These are phyloP conservation scores for Ceratocystis harringtonii DNA, from an alignment of 2,329 filamentous ascomycete genomes.

Conservation along the genomic window DNA sequence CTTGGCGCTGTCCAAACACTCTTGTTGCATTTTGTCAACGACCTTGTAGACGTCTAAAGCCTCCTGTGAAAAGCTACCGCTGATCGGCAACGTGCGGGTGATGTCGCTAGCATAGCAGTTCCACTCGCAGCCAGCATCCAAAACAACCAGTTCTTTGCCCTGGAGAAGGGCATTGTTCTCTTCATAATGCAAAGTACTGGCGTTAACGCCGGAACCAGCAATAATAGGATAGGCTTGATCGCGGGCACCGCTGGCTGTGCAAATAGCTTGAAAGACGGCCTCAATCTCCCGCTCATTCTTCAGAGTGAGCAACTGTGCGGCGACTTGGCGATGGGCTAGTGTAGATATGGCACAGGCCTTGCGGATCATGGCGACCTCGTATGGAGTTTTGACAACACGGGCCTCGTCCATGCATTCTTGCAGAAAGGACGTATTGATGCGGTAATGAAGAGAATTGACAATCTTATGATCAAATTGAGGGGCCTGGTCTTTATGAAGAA, in stretches of 20 bases:
- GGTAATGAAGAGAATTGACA: slow-evolving; percentile 22
- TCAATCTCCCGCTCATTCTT: slow-evolving; percentile 72
- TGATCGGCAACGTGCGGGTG: slow-evolving; percentile 72
- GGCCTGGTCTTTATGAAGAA: slow-evolving; percentile 36
- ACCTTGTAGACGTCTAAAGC: slow-evolving; percentile 59
- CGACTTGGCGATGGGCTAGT: slow-evolving; percentile 58
- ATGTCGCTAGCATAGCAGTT: slow-evolving; percentile 78
- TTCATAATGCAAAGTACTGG: slow-evolving; percentile 72
- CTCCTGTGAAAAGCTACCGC: slow-evolving; percentile 51
- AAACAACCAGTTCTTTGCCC: slow-evolving; percentile 57
- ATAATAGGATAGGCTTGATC: slow-evolving; percentile 81
- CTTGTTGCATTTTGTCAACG: slow-evolving; percentile 66
- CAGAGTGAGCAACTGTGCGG: slow-evolving; percentile 46
- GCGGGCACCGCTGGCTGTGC: slow-evolving; percentile 56
- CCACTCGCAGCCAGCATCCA: slow-evolving; percentile 83
- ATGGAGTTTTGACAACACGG: slow-evolving; percentile 69
- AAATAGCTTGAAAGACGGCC: slow-evolving; percentile 58
- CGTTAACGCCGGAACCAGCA: slow-evolving; percentile 68
- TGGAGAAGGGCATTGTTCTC: slow-evolving; percentile 60
- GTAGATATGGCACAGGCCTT: slow-evolving; percentile 69
- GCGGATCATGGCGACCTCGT: slow-evolving; percentile 70
- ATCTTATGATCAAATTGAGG: slow-evolving; percentile 27
- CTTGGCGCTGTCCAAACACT: slow-evolving; percentile 52
- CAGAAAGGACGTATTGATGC: slow-evolving; percentile 39
- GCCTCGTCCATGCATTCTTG: slow-evolving; percentile 62